Evolutionary conservation across 164 flowering plant species (phyloP), one percentile per base, ranked within the genome.

Genomic region (Tinospora cordifolia): DNA sequence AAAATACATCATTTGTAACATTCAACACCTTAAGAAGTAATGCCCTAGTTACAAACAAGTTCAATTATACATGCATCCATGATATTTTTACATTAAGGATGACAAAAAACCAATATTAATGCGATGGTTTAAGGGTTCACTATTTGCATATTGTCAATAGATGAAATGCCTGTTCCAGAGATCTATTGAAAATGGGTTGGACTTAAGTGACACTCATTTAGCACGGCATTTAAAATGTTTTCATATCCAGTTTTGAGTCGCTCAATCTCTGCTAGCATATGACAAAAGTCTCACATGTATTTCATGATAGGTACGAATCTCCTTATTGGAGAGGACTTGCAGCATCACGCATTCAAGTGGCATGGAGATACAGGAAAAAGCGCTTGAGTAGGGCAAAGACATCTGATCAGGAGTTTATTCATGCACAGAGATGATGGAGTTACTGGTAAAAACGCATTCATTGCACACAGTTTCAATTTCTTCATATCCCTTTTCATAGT

Each of bases 281-380:
- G 24, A 54, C n/a, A 41, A 58, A 14, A n/a, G 34, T 66, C 41
- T 66, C 47, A 41, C 62, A 40, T 59, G 47, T n/a, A 40, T 30
- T 30, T 36, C 59, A 21, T 71, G 63, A 54, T 64, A 80, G 82
- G 74, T 80, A 77, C 13, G 75, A 77, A 47, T 80, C 82, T 9
- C 76, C 82, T 57, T 75, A 75, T 62, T 80, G 82, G 82, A 72
- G 82, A 65, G 69, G 71, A 40, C 74, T 63, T 39, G 80, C 80
- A 57, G 75, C 78, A 34, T 74, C 25, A 11, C 73, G 75, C 39
- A 77, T 80, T 63, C 82, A 80, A 66, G 82, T 77, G 13, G 80
- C 82, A 30, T 80, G 82, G 82, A 74, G 78, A 72, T 77, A 77
- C 80, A 54, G 82, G 60, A 74, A 80, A 63, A 76, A 72, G 63